phyloP scores from a whole-genome alignment of 2,329 filamentous ascomycete species.

The Davidsoniella virescens region DNA sequence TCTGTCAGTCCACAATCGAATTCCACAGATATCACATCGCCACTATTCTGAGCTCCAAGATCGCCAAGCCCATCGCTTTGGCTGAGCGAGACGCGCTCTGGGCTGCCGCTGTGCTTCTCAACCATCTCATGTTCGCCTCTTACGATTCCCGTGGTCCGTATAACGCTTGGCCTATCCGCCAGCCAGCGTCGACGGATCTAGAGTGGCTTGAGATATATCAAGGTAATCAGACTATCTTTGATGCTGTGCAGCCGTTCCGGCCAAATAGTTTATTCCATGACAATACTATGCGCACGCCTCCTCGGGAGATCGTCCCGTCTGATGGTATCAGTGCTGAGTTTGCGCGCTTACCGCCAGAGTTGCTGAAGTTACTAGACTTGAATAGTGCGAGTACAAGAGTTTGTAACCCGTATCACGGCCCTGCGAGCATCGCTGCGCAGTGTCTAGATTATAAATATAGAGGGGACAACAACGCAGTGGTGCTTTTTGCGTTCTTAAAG shows the following conservation, averaged over 20 bases:
- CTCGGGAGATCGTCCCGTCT: slow-evolving; percentile 9
- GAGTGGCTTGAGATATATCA: slow-evolving; percentile 42
- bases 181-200: slow-evolving; percentile 27
- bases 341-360: slow-evolving; percentile 18
- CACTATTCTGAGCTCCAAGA: slow-evolving; percentile 29
- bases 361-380: slow-evolving; percentile 20
- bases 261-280: slow-evolving; percentile 30
- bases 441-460: slow-evolving; percentile 21
- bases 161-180: slow-evolving; percentile 39
- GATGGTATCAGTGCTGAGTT: slow-evolving; percentile 1
- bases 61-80: slow-evolving; percentile 18
- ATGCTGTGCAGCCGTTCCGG: slow-evolving; percentile 31
- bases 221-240: slow-evolving; percentile 38
- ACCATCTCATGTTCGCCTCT: slow-evolving; percentile 28
- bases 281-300: slow-evolving; percentile 15
- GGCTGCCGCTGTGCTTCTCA: slow-evolving; percentile 31
- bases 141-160: slow-evolving; percentile 26
- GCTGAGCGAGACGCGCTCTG: slow-evolving; percentile 30
- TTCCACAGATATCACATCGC: slow-evolving; percentile 33
- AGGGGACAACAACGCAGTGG: slow-evolving; percentile 25
- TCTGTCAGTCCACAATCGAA: slow-evolving; percentile 21
- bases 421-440: slow-evolving; percentile 23
- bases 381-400: slow-evolving; percentile 14
- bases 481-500: slow-evolving; percentile 31
- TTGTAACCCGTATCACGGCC: slow-evolving; percentile 21